Conservation (phyloP, 1,284 basidiomycete genomes). For the Termitomyces sp. region DNA sequence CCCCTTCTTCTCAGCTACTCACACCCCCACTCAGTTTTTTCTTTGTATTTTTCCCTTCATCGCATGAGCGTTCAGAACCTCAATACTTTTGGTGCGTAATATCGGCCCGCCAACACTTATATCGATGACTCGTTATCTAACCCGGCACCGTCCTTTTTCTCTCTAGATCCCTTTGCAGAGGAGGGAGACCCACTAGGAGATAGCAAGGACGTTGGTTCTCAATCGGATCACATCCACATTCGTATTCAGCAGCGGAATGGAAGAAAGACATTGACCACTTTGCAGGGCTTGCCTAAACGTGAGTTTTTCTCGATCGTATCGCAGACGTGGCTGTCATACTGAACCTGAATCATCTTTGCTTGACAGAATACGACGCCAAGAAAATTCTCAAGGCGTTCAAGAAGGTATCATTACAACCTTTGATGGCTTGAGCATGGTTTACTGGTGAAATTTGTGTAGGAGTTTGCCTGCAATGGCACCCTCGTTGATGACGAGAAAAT, state of each 20-base stretch:
- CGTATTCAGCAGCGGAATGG: conserved; percentile 99
- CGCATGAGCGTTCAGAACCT: conserved; percentile 92
- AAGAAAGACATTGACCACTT: conserved; percentile 96
- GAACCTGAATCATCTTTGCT: conserved; percentile 7
- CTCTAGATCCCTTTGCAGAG: conserved; percentile 89
- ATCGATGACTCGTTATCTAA: conserved; percentile 26
- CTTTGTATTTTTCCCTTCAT: conserved; percentile 41
- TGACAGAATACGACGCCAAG: conserved; percentile 91
- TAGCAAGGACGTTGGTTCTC: conserved; percentile 75
- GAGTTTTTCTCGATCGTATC: conserved; percentile 24
- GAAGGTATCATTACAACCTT: conserved; percentile 54
- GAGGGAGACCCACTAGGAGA: conserved; percentile 76
- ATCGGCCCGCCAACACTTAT: conserved; percentile 18
- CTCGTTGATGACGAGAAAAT: conserved; percentile 96
- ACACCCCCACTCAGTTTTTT: conserved; percentile 44
- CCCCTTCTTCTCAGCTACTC: conserved; percentile 20
- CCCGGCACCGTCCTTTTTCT: conserved; percentile 12
- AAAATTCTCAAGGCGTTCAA: conserved; percentile 99
- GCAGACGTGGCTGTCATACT: conserved; percentile 10
- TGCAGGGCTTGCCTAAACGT: conserved; percentile 96
- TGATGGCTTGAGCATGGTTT: background rate
- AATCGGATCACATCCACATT: conserved; percentile 88
- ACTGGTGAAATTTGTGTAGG: conserved; percentile 41
- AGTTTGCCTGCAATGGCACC: conserved; percentile 99
- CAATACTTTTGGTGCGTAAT: conserved; percentile 66